Evolutionary conservation across 176 grass and related monocot species (phyloP), one percentile per base, ranked within the genome.

Genomic region (Carex littledalei): DNA sequence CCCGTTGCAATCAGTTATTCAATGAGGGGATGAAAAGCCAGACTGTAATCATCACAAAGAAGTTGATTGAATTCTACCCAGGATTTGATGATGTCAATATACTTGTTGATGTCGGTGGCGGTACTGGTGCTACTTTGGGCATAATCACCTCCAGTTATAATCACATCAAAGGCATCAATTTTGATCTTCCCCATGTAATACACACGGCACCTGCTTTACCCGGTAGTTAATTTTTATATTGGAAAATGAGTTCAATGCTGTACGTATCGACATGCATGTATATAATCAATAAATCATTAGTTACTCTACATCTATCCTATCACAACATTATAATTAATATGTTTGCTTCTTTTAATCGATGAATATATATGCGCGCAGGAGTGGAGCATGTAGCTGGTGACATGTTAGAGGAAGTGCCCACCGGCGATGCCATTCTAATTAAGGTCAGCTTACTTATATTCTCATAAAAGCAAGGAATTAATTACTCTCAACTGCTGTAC

Each of bases 171-270:
- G 94, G 91, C 3, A 0, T 97, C 31, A 97, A 97, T 89, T 97
- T 86, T 84, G 94, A 97, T 85, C 92, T 97, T n/a, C 94, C 94
- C 5, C 94, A 97, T 79, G 94, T 97, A 22, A 97, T 97, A 86
- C 92, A 84, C 53, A 86, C 92, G 82, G 94, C 94, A 15, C 94
- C 92, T 8, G 82, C 90, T 15, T 90, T 94, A 83, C 86, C 90
- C 10, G 88, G 87, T 89, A 43, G 3, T 11, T 24, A 24, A 24
- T 21, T 7, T 34, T 61, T 29, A 29, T 5, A 4, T 5, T 12
- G 24, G 3, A 13, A 10, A 64, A 64, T 47, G 43, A 47, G 43
- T 47, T 47, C 1, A 47, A 8, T 43, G 43, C 43, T 26, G 26
- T 26, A 26, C 26, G 26, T 26, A 26, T 26, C 26, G 26, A 26